Conservation (phyloP, 1,284 basidiomycete species). For the Pseudozyma hubeiensis region DNA sequence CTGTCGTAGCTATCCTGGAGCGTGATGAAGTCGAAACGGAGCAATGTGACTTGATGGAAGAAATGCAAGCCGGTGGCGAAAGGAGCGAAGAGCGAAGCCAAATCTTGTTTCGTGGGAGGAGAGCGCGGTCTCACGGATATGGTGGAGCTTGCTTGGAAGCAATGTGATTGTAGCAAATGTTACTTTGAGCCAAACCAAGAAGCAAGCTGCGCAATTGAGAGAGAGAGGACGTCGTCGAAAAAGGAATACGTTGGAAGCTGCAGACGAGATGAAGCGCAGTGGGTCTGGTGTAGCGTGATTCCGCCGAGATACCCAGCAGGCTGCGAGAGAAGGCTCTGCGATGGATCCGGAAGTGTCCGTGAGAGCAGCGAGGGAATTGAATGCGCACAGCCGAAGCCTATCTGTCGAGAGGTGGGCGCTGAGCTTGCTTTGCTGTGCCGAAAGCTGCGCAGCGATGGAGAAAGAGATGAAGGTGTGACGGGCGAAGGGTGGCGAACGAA, state of each 20-base stretch:
- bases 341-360: background rate
- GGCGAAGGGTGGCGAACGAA: constrained; percentile 5
- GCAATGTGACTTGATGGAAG: constrained; percentile 32
- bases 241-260: background rate
- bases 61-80: constrained; percentile 15
- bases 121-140: constrained; percentile 14
- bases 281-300: constrained; percentile 13
- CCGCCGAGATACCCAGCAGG: background rate
- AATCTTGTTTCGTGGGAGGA: constrained; percentile 18
- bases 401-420: background rate
- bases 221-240: constrained; percentile 7
- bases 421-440: background rate
- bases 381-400: constrained; percentile 2
- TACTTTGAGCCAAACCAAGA: constrained; percentile 13
- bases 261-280: constrained; percentile 19
- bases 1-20: background rate
- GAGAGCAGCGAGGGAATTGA: background rate
- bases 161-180: constrained; percentile 30
- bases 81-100: constrained; percentile 11
- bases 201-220: background rate
- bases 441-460: constrained; percentile 2
- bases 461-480: background rate
- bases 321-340: background rate
- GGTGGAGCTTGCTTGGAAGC: constrained; percentile 19
- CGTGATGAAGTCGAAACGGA: constrained; percentile 12